A percentile compares a stretch with the other conserved stretches of the same genome.
These are phyloP conservation scores for Castanopsis chinensis DNA, from an alignment of 306 rosid genomes.

Conservation along the genomic window DNA sequence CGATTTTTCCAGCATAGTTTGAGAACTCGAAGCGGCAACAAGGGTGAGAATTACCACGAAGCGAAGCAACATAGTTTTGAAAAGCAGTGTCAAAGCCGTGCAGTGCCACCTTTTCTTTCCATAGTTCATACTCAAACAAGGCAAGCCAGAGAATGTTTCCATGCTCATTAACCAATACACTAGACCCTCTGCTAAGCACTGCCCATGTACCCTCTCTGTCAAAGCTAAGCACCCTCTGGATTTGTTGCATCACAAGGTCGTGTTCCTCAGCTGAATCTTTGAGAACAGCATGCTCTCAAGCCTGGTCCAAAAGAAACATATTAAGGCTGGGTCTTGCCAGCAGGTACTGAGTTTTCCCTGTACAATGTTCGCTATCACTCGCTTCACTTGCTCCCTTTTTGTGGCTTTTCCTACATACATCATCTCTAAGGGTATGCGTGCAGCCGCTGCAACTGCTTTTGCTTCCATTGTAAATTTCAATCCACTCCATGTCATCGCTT, in stretches of 20 bases:
- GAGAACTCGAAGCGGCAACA: constrained; percentile 44
- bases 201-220: constrained; percentile 56
- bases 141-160: constrained; percentile 29
- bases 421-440: constrained; percentile 47
- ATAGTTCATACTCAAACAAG: constrained; percentile 37
- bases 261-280: constrained; percentile 48
- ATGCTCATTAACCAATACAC: constrained; percentile 43
- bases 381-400: constrained; percentile 44
- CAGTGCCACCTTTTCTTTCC: constrained; percentile 32
- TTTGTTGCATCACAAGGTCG: constrained; percentile 43
- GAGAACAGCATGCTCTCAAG: constrained; percentile 65
- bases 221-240: constrained; percentile 47
- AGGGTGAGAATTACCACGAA: constrained; percentile 29
- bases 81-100: constrained; percentile 45
- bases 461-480: constrained; percentile 49
- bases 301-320: constrained; percentile 49
- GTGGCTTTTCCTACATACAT: constrained; percentile 56
- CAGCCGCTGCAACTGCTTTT: constrained; percentile 24
- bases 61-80: constrained; percentile 27
- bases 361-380: constrained; percentile 24
- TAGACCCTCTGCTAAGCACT: constrained; percentile 42
- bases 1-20: constrained; percentile 29
- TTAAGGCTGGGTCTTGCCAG: constrained; percentile 40
- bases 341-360: background rate
- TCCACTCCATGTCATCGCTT: constrained; percentile 54